Evolutionary conservation across 1,284 basidiomycete genomes (phyloP), one percentile per base, ranked within the genome.

Genomic region (Paramarasmius palmivorus): DNA sequence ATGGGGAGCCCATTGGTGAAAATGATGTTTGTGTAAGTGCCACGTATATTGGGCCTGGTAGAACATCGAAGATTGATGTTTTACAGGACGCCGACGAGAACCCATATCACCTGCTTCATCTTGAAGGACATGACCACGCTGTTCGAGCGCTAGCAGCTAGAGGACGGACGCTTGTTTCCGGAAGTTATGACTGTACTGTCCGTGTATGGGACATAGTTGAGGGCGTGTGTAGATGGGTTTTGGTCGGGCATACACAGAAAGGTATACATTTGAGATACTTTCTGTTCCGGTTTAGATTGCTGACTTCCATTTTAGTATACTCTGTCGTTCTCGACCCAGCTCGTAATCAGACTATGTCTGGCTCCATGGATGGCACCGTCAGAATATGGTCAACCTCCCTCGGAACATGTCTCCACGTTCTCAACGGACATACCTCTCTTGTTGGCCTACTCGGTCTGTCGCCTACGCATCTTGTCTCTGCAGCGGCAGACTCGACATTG

Each of bases 281-380:
- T 40, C 19, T 45, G 44, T 53, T 40, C 4, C 39, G 34, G 25
- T 42, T 44, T 23, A 42, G 32, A 12, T 32, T 45, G 56, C 53
- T 56, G 8, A 29, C 25, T 42, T 5, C 23, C 20, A 29, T 47
- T 37, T 60, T 66, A 95, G 93, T 95, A 7, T 95, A 95, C 73
- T 93, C 90, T 64, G 91, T 95, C 56, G 89, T 95, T 35, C 82
- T 95, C 53, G 92, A 97, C 72, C 81, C 87, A 54, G 75, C 80
- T 45, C 89, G 94, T 17, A 86, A 92, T 57, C 89, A 93, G 64
- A 46, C 44, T 8, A 29, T 29, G 29, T 97, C 95, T 1, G 95
- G 95, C 4, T 97, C 95, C 1, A 95, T 97, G 93, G 95, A 97
- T 68, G 90, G 93, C 51, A 95, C 93, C 2, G 94, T 97, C 59